These are phyloP conservation scores for Lactuca sativa DNA, from an alignment of 129 eudicot genomes.

Conservation along the genomic window DNA sequence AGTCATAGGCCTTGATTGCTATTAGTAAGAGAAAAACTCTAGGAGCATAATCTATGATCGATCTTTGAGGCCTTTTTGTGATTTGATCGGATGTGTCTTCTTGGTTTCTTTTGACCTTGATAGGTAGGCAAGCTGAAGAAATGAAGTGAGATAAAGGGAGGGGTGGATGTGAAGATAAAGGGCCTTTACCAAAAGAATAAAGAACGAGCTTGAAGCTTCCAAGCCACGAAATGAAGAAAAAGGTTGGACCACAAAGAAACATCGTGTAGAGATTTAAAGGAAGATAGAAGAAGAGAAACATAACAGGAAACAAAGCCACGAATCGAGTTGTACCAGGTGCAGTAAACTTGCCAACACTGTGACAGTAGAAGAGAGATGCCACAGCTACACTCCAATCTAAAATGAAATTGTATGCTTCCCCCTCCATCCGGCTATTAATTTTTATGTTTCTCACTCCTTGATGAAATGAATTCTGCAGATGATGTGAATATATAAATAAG, in stretches of 20 bases:
- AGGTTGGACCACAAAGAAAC: constrained; percentile 40
- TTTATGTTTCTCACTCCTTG: background rate
- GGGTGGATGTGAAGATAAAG: constrained; percentile 36
- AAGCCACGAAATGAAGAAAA: constrained; percentile 56
- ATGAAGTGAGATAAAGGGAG: constrained; percentile 36
- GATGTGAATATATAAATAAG: background rate
- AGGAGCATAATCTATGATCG: background rate
- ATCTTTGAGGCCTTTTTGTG: constrained; percentile 3
- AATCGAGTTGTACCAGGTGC: constrained; percentile 25
- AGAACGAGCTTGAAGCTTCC: constrained; percentile 51
- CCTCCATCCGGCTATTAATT: constrained; percentile 26
- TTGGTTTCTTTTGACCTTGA: constrained; percentile 25
- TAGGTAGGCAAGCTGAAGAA: constrained; percentile 47
- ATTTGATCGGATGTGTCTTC: constrained; percentile 10
- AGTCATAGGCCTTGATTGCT: constrained; percentile 5
- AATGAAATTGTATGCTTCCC: constrained; percentile 42
- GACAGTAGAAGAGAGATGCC: constrained; percentile 34
- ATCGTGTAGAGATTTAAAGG: constrained; percentile 19
- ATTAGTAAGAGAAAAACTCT: background rate
- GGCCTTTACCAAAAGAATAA: constrained; percentile 44
- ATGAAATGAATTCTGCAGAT: background rate
- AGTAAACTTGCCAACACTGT: constrained; percentile 30
- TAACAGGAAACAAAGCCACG: constrained; percentile 35
- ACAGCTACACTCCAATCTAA: constrained; percentile 36
- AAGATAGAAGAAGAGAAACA: constrained; percentile 31